Conservation (phyloP, 208 protist species). For the Leishmania braziliensis region DNA sequence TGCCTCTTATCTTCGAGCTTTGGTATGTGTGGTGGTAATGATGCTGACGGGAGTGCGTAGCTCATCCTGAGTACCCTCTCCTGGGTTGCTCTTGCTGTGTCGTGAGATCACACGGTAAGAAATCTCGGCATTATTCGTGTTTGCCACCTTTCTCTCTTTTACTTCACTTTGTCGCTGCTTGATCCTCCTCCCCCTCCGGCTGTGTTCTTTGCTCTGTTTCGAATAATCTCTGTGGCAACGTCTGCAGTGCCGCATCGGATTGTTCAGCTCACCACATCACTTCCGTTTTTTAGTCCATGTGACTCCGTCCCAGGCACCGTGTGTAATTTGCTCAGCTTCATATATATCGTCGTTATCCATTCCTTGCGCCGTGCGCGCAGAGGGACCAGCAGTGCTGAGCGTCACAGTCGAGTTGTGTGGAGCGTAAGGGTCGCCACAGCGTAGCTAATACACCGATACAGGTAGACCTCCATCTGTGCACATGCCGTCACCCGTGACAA, state of each 20-base stretch:
- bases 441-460: not conserved
- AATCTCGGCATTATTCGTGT: not conserved
- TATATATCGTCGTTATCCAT: not conserved
- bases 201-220: not conserved
- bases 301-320: not conserved
- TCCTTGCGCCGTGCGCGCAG: not conserved
- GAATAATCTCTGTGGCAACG: too few relatives aligned
- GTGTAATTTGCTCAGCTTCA: not conserved
- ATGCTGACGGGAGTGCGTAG: too few relatives aligned
- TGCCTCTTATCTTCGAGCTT: too few relatives aligned
- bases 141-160: slow-evolving; percentile 1
- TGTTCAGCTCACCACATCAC: too few relatives aligned
- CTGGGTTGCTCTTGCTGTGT: too few relatives aligned
- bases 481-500: not conserved
- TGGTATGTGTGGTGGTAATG: too few relatives aligned
- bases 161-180: slow-evolving; percentile 11
- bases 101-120: too few relatives aligned
- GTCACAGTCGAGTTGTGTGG: not conserved
- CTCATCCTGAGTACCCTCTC: too few relatives aligned
- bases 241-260: too few relatives aligned
- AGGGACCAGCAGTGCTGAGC: not conserved
- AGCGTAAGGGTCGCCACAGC: not conserved
- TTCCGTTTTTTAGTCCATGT: too few relatives aligned
- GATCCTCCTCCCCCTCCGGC: not conserved
- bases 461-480: not conserved